These are phyloP conservation scores for Flaveria linearis DNA, from an alignment of 129 eudicot genomes.

Conservation along the genomic window DNA sequence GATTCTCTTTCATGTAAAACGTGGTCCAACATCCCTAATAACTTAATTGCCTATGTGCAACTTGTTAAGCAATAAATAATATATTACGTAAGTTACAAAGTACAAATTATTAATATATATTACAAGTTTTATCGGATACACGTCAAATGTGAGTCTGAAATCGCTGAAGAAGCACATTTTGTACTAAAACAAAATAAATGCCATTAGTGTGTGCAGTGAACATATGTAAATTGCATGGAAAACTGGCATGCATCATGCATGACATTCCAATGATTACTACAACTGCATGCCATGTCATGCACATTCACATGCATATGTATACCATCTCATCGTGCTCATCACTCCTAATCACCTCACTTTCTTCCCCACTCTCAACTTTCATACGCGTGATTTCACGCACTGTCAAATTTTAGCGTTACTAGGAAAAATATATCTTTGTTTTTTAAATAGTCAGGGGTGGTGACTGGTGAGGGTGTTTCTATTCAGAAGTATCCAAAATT, in stretches of 20 bases:
- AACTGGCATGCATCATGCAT: constrained; percentile 64
- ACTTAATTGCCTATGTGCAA: not conserved
- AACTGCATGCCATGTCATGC: constrained; percentile 61
- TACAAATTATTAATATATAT: too few relatives aligned
- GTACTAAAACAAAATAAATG: constrained; percentile 11
- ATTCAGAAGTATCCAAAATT: too few relatives aligned
- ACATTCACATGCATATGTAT: constrained; percentile 26
- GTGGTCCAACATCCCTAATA: too few relatives aligned
- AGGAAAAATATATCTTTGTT: too few relatives aligned
- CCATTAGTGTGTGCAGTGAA: constrained; percentile 29
- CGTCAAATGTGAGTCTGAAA: not conserved
- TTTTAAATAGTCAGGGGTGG: too few relatives aligned
- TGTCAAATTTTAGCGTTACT: too few relatives aligned
- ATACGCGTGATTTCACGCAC: too few relatives aligned
- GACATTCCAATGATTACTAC: constrained; percentile 52
- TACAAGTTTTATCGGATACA: not conserved
- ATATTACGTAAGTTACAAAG: too few relatives aligned
- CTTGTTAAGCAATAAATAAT: too few relatives aligned
- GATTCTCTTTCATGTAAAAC: too few relatives aligned
- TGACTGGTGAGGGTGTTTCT: too few relatives aligned
- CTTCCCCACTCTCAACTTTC: too few relatives aligned
- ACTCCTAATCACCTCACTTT: not conserved
- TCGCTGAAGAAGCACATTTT: constrained; percentile 20
- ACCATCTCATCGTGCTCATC: constrained; percentile 7
- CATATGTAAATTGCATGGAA: constrained; percentile 39